Evolutionary conservation across 1,284 basidiomycete genomes (phyloP).

Genomic region (Lignosus rhinocerotis): DNA sequence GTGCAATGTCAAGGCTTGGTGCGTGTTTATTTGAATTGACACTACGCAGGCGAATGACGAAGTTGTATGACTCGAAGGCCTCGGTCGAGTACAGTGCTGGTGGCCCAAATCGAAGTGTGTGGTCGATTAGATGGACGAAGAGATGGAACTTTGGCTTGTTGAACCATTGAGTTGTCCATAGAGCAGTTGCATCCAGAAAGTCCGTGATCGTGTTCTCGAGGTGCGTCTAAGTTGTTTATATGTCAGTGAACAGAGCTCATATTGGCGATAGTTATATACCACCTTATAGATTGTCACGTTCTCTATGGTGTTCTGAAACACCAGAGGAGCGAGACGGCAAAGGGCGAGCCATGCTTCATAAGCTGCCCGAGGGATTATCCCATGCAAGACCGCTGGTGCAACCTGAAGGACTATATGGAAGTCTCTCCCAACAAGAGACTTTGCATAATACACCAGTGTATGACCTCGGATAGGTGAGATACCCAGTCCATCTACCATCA

Average conservation of each 20-base stretch:
- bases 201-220: slow-evolving; percentile 19
- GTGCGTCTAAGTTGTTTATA: too few relatives aligned
- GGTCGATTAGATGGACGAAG: slow-evolving; percentile 26
- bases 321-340: slow-evolving; percentile 20
- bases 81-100: slow-evolving; percentile 38
- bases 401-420: slow-evolving; percentile 29
- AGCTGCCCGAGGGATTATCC: slow-evolving; percentile 14
- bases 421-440: slow-evolving; percentile 31
- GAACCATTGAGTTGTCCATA: slow-evolving; percentile 29
- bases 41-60: slow-evolving; percentile 41
- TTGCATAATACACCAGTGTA: slow-evolving; percentile 31
- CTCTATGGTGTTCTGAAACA: slow-evolving; percentile 29
- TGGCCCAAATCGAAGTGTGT: slow-evolving; percentile 31
- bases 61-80: slow-evolving; percentile 48
- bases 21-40: slow-evolving; percentile 45
- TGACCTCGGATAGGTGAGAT: slow-evolving; percentile 15
- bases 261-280: too few relatives aligned
- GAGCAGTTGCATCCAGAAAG: slow-evolving; percentile 22
- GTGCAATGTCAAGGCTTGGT: slow-evolving; percentile 43
- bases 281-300: slow-evolving; percentile 20
- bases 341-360: slow-evolving; percentile 29
- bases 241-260: too few relatives aligned
- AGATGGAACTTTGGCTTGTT: slow-evolving; percentile 36
- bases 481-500: slow-evolving; percentile 25
- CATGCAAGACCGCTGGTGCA: slow-evolving; percentile 28